These are phyloP conservation scores for Coniochaeta hoffmannii DNA, from an alignment of 2,329 filamentous ascomycete genomes.

Conservation along the genomic window DNA sequence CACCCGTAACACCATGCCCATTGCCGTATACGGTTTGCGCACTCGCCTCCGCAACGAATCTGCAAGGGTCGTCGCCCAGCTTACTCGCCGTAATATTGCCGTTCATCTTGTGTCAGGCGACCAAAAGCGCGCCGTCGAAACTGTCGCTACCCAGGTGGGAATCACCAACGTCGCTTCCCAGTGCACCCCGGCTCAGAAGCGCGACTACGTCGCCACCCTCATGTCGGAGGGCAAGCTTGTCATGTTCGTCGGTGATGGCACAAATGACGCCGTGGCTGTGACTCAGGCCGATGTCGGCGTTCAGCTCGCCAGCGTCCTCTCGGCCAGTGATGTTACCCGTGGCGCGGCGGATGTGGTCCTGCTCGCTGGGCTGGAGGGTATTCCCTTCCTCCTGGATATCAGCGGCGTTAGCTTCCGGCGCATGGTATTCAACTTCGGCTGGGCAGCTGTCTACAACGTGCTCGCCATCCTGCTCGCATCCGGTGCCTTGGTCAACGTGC, in stretches of 20 bases:
- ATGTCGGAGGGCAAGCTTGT: slow-evolving; percentile 33
- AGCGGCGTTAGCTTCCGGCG: slow-evolving; percentile 35
- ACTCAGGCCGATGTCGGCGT: slow-evolving; percentile 65
- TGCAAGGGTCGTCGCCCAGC: no score
- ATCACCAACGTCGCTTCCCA: no score
- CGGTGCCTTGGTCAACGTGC: slow-evolving; percentile 52
- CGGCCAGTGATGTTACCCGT: slow-evolving; percentile 40
- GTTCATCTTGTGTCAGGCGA: no score
- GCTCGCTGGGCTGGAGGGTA: slow-evolving; percentile 40
- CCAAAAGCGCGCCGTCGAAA: no score
- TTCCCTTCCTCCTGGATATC: slow-evolving; percentile 52
- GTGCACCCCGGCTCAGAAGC: slow-evolving; percentile 35
- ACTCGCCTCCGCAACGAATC: no score
- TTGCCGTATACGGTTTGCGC: no score
- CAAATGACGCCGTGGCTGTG: slow-evolving; percentile 69
- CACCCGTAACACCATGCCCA: no score
- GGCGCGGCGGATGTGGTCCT: slow-evolving; percentile 62
- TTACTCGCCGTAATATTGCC: no score
- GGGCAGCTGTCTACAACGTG: slow-evolving; percentile 64
- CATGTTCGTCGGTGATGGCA: slow-evolving; percentile 70
- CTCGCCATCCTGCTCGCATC: slow-evolving; percentile 60
- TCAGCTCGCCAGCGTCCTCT: slow-evolving; percentile 50
- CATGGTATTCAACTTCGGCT: slow-evolving; percentile 60
- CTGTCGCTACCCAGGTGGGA: no score
- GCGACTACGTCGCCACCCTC: slow-evolving; percentile 38